Conservation (phyloP, 352 stramenopile genomes). For the Nothophytophthora sp. region DNA sequence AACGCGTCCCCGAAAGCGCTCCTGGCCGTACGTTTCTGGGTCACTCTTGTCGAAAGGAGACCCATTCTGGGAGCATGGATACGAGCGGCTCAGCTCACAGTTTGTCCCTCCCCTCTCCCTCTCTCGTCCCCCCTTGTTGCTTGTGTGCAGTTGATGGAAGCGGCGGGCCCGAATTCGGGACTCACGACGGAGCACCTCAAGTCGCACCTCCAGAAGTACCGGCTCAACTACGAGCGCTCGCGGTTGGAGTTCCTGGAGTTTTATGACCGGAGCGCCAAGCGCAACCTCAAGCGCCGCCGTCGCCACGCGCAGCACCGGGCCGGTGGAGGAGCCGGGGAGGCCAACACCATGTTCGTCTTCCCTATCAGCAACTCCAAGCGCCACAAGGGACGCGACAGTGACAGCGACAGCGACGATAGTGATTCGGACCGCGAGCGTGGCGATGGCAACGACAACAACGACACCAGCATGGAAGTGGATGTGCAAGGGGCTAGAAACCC, state of each 20-base stretch:
- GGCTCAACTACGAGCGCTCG: conserved; percentile 87
- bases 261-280: conserved; percentile 78
- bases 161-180: conserved; percentile 46
- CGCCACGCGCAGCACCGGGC: conserved; percentile 35
- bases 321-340: conserved; percentile 29
- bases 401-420: conserved; percentile 46
- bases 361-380: conserved; percentile 67
- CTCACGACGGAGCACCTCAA: conserved; percentile 89
- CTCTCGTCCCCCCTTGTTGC: conserved; percentile 1
- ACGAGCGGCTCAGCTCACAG: no score
- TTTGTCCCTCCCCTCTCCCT: no score
- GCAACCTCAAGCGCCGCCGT: conserved; percentile 55
- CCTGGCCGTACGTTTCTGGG: conserved; percentile 53
- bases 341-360: conserved; percentile 82
- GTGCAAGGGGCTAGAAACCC: conserved; percentile 5
- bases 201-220: conserved; percentile 89
- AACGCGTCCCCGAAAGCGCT: conserved; percentile 87
- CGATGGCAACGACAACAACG: conserved; percentile 23
- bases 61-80: no score
- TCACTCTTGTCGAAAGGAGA: no score
- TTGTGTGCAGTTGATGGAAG: conserved; percentile 65
- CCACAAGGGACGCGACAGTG: conserved; percentile 27
- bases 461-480: conserved; percentile 28
- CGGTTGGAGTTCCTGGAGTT: conserved; percentile 86
- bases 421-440: conserved; percentile 33